These are phyloP conservation scores for Neobulgaria alba DNA, from an alignment of 2,329 filamentous ascomycete genomes.

Conservation along the genomic window DNA sequence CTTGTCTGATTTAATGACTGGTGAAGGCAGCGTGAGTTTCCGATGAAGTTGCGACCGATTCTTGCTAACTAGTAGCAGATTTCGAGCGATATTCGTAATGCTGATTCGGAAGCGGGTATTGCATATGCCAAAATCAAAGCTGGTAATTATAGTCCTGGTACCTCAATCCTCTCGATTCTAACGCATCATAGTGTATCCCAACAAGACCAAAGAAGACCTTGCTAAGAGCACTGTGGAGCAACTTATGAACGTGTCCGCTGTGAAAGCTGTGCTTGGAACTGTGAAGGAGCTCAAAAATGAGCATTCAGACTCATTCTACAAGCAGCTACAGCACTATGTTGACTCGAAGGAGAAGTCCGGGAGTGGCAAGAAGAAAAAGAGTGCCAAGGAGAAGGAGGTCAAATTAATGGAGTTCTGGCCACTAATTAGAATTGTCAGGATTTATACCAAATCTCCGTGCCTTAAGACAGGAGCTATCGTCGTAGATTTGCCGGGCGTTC, in stretches of 20 bases:
- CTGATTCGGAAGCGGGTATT: not conserved
- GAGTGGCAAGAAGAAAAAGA: constrained; percentile 33
- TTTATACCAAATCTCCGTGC: constrained; percentile 38
- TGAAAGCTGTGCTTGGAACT: constrained; percentile 15
- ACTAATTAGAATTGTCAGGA: constrained; percentile 30
- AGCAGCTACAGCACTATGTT: constrained; percentile 17
- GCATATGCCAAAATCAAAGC: not conserved
- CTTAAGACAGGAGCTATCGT: constrained; percentile 41
- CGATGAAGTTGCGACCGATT: too few relatives aligned
- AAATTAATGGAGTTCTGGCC: constrained; percentile 34
- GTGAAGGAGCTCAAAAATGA: constrained; percentile 12
- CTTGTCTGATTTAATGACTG: constrained; percentile 10
- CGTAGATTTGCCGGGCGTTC: constrained; percentile 46
- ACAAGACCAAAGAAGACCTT: constrained; percentile 31
- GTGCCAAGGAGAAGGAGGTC: constrained; percentile 14
- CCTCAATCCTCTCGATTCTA: too few relatives aligned
- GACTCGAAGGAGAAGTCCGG: constrained; percentile 20
- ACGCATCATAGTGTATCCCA: constrained; percentile 39
- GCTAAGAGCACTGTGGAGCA: constrained; percentile 22
- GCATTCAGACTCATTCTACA: constrained; percentile 15
- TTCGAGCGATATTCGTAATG: constrained; percentile 18
- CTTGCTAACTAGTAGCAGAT: too few relatives aligned
- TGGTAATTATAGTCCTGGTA: too few relatives aligned
- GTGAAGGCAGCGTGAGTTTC: too few relatives aligned
- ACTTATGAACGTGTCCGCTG: constrained; percentile 18